Evolutionary conservation across 2,329 filamentous ascomycete species (phyloP).

Genomic region (Trichoderma atrobrunneum): DNA sequence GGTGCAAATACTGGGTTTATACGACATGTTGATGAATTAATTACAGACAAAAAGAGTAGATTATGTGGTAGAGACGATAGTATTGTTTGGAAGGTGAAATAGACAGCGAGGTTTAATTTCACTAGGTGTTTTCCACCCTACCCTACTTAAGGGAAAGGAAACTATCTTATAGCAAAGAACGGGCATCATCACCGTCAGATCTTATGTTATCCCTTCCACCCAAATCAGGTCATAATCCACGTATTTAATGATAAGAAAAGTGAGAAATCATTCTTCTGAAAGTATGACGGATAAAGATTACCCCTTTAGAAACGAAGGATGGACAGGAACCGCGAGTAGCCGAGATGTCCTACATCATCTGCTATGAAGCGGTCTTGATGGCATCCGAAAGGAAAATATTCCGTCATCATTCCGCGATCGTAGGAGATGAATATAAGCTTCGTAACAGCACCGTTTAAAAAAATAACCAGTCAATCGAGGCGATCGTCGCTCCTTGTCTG

Average conservation of each 20-base stretch:
- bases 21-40: neutral
- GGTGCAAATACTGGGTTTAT: conserved; percentile 65
- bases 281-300: neutral
- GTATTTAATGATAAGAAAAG: neutral
- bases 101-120: neutral
- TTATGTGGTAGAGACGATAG: neutral
- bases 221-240: neutral
- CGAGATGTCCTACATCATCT: neutral
- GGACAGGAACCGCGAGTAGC: too few relatives aligned
- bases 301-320: neutral
- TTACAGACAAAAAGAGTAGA: neutral
- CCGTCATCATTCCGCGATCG: neutral
- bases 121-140: neutral
- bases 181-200: neutral
- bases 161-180: neutral
- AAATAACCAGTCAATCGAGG: neutral
- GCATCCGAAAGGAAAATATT: neutral
- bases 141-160: neutral
- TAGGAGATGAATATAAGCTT: neutral
- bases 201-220: neutral
- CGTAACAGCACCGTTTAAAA: neutral
- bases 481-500: neutral
- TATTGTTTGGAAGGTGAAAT: neutral
- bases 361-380: neutral
- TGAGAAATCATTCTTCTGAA: neutral